Percentiles rank a stretch among this genome's conserved stretches.
Conservation (phyloP, 768 basidiomycete genomes). For the Russula sp. region DNA sequence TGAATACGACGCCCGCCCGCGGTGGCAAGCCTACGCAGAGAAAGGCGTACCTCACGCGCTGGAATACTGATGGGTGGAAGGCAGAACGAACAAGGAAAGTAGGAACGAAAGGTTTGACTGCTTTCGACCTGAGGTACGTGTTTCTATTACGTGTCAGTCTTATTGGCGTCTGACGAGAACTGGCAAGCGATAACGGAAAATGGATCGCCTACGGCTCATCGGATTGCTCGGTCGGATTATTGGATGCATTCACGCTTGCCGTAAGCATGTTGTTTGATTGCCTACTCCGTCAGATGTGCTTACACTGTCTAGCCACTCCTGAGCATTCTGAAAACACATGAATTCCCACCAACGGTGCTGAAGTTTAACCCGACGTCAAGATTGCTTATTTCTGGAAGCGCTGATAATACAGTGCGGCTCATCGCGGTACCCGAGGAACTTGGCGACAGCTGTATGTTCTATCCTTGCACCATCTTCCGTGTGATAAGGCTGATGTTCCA, state of each 20-base stretch:
- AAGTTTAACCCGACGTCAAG: conserved; percentile 79
- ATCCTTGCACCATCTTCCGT: not conserved
- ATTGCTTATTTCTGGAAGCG: conserved; percentile 83
- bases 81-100: conserved; percentile 63
- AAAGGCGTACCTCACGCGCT: conserved; percentile 62
- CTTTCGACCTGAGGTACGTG: conserved; percentile 78
- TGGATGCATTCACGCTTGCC: conserved; percentile 71
- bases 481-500: not conserved
- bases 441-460: conserved; percentile 29
- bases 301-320: conserved; percentile 58
- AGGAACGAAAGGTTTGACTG: conserved; percentile 75
- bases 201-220: conserved; percentile 83
- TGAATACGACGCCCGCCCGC: conserved; percentile 64
- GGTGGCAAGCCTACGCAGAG: conserved; percentile 47
- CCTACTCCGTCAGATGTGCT: not conserved
- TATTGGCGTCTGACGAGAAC: not conserved
- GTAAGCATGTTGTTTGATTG: conserved; percentile 36
- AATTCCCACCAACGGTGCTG: conserved; percentile 87
- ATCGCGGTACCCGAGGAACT: conserved; percentile 61
- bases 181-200: conserved; percentile 65
- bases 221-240: conserved; percentile 75
- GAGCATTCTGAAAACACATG: conserved; percentile 89
- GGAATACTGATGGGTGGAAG: conserved; percentile 68
- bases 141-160: conserved; percentile 6
- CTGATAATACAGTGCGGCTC: conserved; percentile 81